Conservation (phyloP, 2,329 filamentous ascomycete species). For the Sporothrix humicola region DNA sequence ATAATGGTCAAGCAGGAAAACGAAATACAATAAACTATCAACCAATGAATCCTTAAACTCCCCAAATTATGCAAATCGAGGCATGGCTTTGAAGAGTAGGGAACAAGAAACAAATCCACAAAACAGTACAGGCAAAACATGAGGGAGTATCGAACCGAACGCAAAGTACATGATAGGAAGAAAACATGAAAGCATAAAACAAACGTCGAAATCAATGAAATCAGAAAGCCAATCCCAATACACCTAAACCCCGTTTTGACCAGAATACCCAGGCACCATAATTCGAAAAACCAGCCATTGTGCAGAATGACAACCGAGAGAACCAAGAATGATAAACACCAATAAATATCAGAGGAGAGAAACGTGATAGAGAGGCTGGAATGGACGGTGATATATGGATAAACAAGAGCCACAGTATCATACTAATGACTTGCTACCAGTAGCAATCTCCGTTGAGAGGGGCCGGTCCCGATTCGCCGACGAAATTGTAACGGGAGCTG, state of each 20-base stretch:
- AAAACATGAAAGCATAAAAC: not conserved
- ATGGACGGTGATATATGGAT: not conserved
- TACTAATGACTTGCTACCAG: constrained; percentile 12
- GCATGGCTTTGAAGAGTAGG: not conserved
- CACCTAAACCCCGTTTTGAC: not conserved
- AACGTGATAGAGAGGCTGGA: not conserved
- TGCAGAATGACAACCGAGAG: not conserved
- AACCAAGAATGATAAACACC: not conserved
- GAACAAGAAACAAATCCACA: not conserved
- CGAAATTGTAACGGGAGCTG: not conserved
- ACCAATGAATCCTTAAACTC: constrained; percentile 16
- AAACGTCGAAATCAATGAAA: no score
- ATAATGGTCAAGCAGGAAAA: not conserved
- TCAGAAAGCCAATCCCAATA: not conserved
- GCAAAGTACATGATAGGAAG: not conserved
- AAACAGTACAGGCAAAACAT: not conserved
- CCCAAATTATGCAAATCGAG: not conserved
- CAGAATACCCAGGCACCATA: constrained; percentile 1
- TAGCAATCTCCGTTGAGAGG: constrained; percentile 4
- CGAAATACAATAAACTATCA: not conserved
- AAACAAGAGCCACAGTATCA: not conserved
- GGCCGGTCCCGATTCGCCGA: constrained; percentile 23
- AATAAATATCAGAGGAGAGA: constrained; percentile 1
- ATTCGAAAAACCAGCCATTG: not conserved
- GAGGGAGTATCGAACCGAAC: constrained; percentile 26